Base-by-base conservation (phyloP, 164 flowering plant species). In the Brasenia schreberi region DNA sequence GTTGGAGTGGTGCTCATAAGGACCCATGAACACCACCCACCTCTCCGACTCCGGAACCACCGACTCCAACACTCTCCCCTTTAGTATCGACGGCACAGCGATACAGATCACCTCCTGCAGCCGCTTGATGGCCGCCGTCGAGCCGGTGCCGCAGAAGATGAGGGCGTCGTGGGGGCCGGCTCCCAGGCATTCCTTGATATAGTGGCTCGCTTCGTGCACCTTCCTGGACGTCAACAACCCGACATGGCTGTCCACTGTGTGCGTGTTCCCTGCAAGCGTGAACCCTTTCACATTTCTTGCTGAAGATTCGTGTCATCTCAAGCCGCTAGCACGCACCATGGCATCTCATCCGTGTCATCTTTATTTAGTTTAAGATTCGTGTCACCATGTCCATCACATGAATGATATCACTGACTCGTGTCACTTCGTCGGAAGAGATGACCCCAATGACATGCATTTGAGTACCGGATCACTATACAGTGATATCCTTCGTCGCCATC, bases 1-100 rank as follows among this genome's bases (percentile, higher is more conserved):
- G 67, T 79, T 79, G 4, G 81, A 79, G 72, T 79, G 80, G 66
- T 79, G 82, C 67, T 79, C 79, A 53, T 74, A 80, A 0, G 83
- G 83, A 5, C 82, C 80, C 7, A 75, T 74, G 49, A 77, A 77
- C 12, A 77, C 78, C 19, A 73, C 72, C 77, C 78, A 75, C n/a
- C 75, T 66, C 59, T 75, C 70, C 39, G 63, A 69, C 9, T 4
- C 61, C 11, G 66, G 63, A 12, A 18, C 19, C 19, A 67, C 17
- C 19, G 7, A 14, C 5, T 64, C 11, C 3, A 69, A 7, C 19
- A 71, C 64, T 66, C 64, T 63, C 12, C 33, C n/a, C 56, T 66
- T 70, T 58, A 77, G 11, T 17, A 62, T 64, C 14, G 78, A 75
- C 7, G 75, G 75, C 5, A 75, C 59, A 14, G 75, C 64, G 17